A percentile compares a stretch with the other conserved stretches of the same genome.
These are phyloP conservation scores for Cucurbita argyrosperma DNA, from an alignment of 306 rosid genomes.

Conservation along the genomic window DNA sequence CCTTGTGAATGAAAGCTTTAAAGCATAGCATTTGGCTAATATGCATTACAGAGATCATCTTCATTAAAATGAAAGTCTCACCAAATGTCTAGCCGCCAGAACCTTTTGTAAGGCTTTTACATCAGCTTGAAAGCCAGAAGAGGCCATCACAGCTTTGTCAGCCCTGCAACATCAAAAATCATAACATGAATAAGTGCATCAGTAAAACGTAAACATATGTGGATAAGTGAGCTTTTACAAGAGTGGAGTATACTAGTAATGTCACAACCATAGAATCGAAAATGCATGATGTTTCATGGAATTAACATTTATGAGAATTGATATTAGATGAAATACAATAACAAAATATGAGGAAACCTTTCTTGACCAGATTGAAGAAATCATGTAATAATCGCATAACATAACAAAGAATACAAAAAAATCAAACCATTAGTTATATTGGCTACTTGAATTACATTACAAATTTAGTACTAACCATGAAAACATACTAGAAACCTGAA, in stretches of 20 bases:
- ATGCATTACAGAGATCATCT: neutral
- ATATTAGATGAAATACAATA: neutral
- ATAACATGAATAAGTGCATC: neutral
- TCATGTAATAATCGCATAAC: neutral
- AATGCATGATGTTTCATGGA: neutral
- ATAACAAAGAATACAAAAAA: neutral
- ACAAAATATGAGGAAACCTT: neutral
- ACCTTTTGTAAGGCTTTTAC: conserved; percentile 85
- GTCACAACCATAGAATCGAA: neutral
- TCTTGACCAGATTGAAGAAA: neutral
- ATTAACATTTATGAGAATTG: too few species aligned
- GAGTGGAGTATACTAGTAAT: neutral
- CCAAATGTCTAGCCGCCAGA: conserved; percentile 74
- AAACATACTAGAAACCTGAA: neutral
- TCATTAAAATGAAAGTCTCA: conserved; percentile 19
- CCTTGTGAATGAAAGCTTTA: neutral
- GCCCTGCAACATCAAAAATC: conserved; percentile 37
- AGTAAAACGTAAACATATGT: neutral
- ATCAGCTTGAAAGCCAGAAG: conserved; percentile 99
- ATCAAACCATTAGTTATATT: neutral
- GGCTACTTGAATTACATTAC: neutral
- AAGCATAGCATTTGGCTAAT: neutral
- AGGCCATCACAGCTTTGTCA: conserved; percentile 63
- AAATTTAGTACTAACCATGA: neutral
- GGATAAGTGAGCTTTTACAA: neutral